Evolutionary conservation across 2,329 filamentous ascomycete species (phyloP).

Genomic region (Cylindrodendrum hubeiense): DNA sequence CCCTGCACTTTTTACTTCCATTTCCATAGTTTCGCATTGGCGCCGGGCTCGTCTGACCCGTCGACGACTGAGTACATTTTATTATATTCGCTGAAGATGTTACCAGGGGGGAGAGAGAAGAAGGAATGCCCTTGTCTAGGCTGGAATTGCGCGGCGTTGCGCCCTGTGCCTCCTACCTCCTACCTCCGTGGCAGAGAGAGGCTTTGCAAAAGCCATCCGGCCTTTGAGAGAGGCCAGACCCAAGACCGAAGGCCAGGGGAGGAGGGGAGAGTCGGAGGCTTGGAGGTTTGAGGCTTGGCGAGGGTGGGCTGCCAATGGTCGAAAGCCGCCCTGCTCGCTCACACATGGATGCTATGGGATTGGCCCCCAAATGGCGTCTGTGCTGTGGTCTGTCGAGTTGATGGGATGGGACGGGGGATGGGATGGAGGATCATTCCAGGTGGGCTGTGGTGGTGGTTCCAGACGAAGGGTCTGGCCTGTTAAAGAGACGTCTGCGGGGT

Average conservation of each 20-base stretch:
- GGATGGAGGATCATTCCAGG: too few relatives aligned
- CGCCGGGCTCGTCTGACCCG: not conserved
- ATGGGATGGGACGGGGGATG: not conserved
- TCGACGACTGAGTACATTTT: not conserved
- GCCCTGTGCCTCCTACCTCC: not conserved
- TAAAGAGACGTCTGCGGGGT: too few relatives aligned
- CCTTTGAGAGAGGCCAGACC: not conserved
- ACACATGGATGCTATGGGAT: conserved; percentile 4
- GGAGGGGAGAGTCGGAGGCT: not conserved
- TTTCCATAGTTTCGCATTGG: not conserved
- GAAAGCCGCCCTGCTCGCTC: conserved; percentile 6
- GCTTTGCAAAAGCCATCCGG: not conserved
- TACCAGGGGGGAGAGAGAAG: not conserved
- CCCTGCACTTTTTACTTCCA: not conserved
- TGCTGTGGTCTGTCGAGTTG: too few relatives aligned
- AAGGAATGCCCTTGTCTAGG: not conserved
- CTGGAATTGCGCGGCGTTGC: not conserved
- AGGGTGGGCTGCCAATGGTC: conserved; percentile 1
- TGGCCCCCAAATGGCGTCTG: not conserved
- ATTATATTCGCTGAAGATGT: not conserved
- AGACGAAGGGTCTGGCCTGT: too few relatives aligned
- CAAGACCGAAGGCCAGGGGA: not conserved
- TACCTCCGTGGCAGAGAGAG: not conserved
- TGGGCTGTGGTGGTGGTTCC: too few relatives aligned
- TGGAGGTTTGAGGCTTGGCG: conserved; percentile 11